Evolutionary conservation across 2,329 filamentous ascomycete genomes (phyloP).

Genomic region (Trichoderma afroharzianum): DNA sequence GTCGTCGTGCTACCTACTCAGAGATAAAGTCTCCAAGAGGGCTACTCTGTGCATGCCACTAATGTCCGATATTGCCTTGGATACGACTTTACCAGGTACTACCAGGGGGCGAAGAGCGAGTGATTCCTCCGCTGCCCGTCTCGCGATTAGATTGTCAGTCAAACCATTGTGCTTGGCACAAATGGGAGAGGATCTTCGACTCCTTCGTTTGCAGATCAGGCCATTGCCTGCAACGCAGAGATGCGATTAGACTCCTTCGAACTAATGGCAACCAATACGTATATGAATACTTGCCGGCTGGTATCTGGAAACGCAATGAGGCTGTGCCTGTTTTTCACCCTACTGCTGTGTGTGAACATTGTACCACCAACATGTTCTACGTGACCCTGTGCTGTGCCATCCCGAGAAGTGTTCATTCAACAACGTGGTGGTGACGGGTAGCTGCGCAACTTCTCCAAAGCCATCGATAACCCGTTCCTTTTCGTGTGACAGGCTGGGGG

Average conservation of each 20-base stretch:
- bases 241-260: neutral
- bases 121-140: neutral
- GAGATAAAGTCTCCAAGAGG: conserved; percentile 1
- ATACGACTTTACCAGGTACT: neutral
- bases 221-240: neutral
- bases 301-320: neutral
- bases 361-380: neutral
- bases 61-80: neutral
- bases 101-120: neutral
- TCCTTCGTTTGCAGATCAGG: neutral
- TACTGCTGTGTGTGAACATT: neutral
- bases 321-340: neutral
- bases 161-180: neutral
- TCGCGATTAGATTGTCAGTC: neutral
- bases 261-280: neutral
- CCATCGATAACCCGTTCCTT: neutral
- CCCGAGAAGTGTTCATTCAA: conserved; percentile 1
- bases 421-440: conserved; percentile 16
- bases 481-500: neutral
- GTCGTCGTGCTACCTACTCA: conserved; percentile 9
- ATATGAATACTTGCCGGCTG: neutral
- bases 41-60: neutral
- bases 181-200: neutral
- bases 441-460: neutral
- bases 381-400: neutral